These are phyloP conservation scores for Trichoderma afroharzianum DNA, from an alignment of 2,329 filamentous ascomycete species.

Conservation along the genomic window DNA sequence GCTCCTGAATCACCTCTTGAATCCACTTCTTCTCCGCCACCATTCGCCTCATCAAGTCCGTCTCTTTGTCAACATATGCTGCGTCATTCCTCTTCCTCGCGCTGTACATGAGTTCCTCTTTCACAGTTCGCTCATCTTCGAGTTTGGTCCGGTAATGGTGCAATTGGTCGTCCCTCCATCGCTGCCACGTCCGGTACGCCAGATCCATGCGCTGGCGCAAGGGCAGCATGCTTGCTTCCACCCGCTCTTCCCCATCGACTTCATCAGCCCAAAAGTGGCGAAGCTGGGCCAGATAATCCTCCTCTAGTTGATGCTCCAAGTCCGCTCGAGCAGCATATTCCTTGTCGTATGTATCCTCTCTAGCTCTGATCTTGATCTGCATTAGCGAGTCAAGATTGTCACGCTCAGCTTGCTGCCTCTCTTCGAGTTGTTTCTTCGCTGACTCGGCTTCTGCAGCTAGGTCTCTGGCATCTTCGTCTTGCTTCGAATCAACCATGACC, in stretches of 20 bases:
- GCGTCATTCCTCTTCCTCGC: slow-evolving; percentile 31
- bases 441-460: slow-evolving; percentile 25
- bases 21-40: slow-evolving; percentile 48
- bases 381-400: slow-evolving; percentile 27
- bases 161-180: slow-evolving; percentile 40
- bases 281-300: slow-evolving; percentile 41
- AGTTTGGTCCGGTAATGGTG: slow-evolving; percentile 33
- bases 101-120: slow-evolving; percentile 42
- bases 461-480: slow-evolving; percentile 34
- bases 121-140: slow-evolving; percentile 38
- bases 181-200: slow-evolving; percentile 39
- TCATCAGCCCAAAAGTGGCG: slow-evolving; percentile 37
- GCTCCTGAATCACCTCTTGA: slow-evolving; percentile 42
- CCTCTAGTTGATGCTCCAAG: slow-evolving; percentile 43
- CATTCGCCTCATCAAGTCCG: slow-evolving; percentile 33
- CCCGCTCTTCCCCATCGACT: slow-evolving; percentile 28
- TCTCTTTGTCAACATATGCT: slow-evolving; percentile 28
- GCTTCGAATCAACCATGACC: slow-evolving; percentile 35
- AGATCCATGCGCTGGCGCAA: slow-evolving; percentile 41
- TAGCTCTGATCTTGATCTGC: slow-evolving; percentile 30
- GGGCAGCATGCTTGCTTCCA: slow-evolving; percentile 32
- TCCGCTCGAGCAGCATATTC: slow-evolving; percentile 41
- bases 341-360: slow-evolving; percentile 33
- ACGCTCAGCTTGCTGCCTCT: slow-evolving; percentile 34
- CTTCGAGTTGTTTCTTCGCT: slow-evolving; percentile 29